Percentiles rank a stretch among this genome's conserved stretches.
These are phyloP conservation scores for Penicillium desertorum DNA, from an alignment of 495 filamentous ascomycete species.

Conservation along the genomic window DNA sequence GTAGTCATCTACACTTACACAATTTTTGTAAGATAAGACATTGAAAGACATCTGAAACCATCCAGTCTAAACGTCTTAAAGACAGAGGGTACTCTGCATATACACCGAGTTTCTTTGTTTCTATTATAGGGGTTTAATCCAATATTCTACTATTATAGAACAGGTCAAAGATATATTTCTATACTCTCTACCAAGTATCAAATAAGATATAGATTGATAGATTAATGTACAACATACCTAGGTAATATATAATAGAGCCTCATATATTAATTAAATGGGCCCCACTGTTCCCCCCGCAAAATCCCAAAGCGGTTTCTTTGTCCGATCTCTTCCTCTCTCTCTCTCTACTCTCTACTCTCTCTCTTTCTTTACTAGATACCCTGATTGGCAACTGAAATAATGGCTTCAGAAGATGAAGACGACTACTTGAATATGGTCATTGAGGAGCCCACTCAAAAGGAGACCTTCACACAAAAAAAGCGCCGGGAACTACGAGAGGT, in stretches of 20 bases:
- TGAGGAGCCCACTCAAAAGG: slow-evolving; percentile 51
- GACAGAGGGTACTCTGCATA: too few relatives aligned
- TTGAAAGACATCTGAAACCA: not conserved
- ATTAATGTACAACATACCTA: too few relatives aligned
- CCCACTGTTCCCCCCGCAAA: not conserved
- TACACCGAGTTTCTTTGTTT: too few relatives aligned
- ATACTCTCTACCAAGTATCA: too few relatives aligned
- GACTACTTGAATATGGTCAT: slow-evolving; percentile 69
- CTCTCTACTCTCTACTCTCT: not conserved
- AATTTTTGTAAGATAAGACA: too few relatives aligned
- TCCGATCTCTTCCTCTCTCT: not conserved
- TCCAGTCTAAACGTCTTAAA: not conserved
- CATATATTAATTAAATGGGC: too few relatives aligned
- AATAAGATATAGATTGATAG: too few relatives aligned
- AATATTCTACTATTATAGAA: too few relatives aligned
- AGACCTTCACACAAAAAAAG: slow-evolving; percentile 58
- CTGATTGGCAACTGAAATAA: slow-evolving; percentile 4
- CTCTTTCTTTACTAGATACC: not conserved
- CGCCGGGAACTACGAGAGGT: slow-evolving; percentile 58
- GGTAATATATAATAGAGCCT: too few relatives aligned
- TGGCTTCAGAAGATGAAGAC: slow-evolving; percentile 49
- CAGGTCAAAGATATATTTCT: too few relatives aligned
- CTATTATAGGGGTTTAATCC: too few relatives aligned
- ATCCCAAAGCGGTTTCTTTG: slow-evolving; percentile 4
- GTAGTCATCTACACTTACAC: too few relatives aligned